Evolutionary conservation across 139 green algal species (phyloP), one percentile per base, ranked within the genome.

Genomic region (Closterium sp.): DNA sequence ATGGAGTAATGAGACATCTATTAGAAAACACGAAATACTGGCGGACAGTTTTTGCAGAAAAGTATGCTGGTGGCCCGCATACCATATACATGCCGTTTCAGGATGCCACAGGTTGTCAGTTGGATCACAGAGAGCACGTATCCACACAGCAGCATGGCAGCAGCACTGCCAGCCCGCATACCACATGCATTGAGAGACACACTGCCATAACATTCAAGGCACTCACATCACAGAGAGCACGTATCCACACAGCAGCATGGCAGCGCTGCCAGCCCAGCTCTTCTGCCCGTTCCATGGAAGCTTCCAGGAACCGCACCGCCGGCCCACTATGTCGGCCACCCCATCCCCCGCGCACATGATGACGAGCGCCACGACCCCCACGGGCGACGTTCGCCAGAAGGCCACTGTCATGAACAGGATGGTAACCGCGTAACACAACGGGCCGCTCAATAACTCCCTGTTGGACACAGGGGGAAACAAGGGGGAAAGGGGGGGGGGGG

Each of bases 261-360:
- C 97, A 1, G 91, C 9, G 88, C 95, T 98, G 66, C 98, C 98
- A 2, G 97, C 97, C 96, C 95, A 97, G 89, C 94, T 97, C 93
- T 99, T 99, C 32, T 88, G 43, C 3, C 25, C 33, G 94, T 99
- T 99, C 93, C 95, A 99, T 19, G 97, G 96, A 86, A 99, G 95
- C 87, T 88, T 90, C 23, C 23, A 88, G 28, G 66, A 88, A n/a
- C 94, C 94, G 16, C 95, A 95, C 10, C 95, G 94, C 23, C 97
- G 94, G 0, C 98, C 98, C 3, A 98, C 95, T 34, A 99, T 98
- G 93, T 99, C 98, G 25, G 98, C 98, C 66, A 99, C 89, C 23
- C 55, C 55, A 76, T 76, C 55, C 25, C 55, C 55, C 23, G 16
- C 55, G 25, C 55, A 76, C 55, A 76, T 76, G 55, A 76, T 76